Conservation (phyloP, 371 early-diverging fungal genomes). For the Vairimorpha apis region DNA sequence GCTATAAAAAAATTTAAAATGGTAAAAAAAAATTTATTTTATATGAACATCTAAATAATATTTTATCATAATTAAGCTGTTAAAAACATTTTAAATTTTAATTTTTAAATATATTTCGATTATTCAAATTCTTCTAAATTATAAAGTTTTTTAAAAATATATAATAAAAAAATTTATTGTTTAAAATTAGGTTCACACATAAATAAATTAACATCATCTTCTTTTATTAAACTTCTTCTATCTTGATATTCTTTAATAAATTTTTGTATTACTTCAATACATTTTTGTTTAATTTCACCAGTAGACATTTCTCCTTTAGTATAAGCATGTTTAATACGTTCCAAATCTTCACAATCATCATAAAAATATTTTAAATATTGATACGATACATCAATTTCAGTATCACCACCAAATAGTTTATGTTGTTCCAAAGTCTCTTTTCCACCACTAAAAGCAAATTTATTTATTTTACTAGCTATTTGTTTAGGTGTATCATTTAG, state of each 20-base stretch:
- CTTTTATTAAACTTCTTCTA: conserved; percentile 64
- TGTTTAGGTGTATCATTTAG: conserved; percentile 81
- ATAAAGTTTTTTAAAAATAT: too few relatives aligned
- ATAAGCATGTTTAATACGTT: conserved; percentile 67
- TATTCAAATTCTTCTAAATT: too few relatives aligned
- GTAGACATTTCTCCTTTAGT: conserved; percentile 77
- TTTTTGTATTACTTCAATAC: conserved; percentile 75
- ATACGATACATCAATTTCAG: conserved; percentile 90
- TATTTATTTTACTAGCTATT: conserved; percentile 96
- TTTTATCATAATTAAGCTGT: too few relatives aligned
- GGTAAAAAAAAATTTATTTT: too few relatives aligned
- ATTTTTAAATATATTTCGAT: too few relatives aligned
- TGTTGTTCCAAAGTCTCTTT: conserved; percentile 83
- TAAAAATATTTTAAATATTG: conserved; percentile 91
- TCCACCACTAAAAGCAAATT: conserved; percentile 91
- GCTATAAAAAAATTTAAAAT: too few relatives aligned
- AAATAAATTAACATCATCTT: conserved; percentile 42
- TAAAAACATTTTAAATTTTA: too few relatives aligned
- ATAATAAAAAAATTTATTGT: too few relatives aligned
- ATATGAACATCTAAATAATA: too few relatives aligned
- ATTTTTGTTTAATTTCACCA: conserved; percentile 80
- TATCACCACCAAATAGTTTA: conserved; percentile 76
- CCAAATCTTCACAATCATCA: conserved; percentile 84
- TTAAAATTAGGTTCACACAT: too few relatives aligned
- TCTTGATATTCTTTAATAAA: conserved; percentile 76